Percentiles rank a stretch among this genome's conserved stretches.
phyloP scores from a whole-genome alignment of 805 yeast genomes.

The Priceomyces melissophilus region DNA sequence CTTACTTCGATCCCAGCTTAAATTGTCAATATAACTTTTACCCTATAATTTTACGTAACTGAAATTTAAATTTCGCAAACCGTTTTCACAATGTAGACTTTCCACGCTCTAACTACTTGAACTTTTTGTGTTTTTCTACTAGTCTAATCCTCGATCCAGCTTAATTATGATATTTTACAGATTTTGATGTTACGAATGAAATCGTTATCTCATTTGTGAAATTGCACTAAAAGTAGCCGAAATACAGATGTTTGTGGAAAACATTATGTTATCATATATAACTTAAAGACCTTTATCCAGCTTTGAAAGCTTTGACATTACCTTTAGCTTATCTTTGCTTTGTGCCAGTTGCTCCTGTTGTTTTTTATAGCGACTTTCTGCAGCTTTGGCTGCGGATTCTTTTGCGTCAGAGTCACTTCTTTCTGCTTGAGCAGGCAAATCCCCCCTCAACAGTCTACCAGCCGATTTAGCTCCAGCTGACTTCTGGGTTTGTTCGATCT shows the following conservation, averaged over 20 bases:
- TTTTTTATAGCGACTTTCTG: slow-evolving; percentile 30
- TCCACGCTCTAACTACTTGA: too few species aligned
- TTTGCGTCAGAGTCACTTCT: slow-evolving; percentile 10
- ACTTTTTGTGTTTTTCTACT: too few species aligned
- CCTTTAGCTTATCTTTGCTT: slow-evolving; percentile 28
- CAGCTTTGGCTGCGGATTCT: slow-evolving; percentile 40
- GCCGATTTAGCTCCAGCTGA: not conserved
- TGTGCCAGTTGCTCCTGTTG: slow-evolving; percentile 24
- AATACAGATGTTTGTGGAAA: not conserved
- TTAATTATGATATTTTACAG: too few species aligned
- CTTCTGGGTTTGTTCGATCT: not conserved
- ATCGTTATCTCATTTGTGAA: not conserved
- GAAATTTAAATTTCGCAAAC: too few species aligned
- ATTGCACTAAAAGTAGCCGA: not conserved
- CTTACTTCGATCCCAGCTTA: too few species aligned
- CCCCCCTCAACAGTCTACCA: not conserved
- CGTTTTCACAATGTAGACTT: too few species aligned
- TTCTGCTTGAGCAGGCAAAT: not conserved
- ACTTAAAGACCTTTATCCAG: slow-evolving; percentile 29
- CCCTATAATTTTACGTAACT: too few species aligned
- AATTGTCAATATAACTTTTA: too few species aligned
- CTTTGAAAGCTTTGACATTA: slow-evolving; percentile 26
- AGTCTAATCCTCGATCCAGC: too few species aligned
- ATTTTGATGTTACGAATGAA: not conserved
- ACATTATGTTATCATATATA: too few species aligned